Evolutionary conservation across 371 early-diverging fungal genomes (phyloP), one percentile per base, ranked within the genome.

Genomic region (Modicella reniformis): DNA sequence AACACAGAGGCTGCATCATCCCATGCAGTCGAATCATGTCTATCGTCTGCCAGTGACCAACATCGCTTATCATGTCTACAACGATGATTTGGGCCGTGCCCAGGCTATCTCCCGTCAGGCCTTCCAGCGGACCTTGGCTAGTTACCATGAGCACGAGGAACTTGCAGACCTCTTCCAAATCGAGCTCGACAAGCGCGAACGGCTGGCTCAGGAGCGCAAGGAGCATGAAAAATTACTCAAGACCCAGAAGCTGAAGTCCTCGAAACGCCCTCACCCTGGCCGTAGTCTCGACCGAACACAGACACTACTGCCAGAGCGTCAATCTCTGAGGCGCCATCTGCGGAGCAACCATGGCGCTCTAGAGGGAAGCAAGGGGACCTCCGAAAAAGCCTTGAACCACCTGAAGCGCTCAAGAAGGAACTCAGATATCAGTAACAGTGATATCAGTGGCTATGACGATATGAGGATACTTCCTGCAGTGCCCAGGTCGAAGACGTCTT

Each of bases 11-110:
- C 37, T 8, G 37, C 37, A 37, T 6, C 37, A 37, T 13, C 37
- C 37, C 54, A 54, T 75, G 76, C 67, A 71, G 64, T 64, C 76
- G 17, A 59, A 55, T 53, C 65, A 30, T 30, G 47, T 49, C 13
- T 75, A 75, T 50, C 67, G 47, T 30, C 67, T 71, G 57, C 76
- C 76, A 19, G 50, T 75, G 59, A 71, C 64, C 60, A 75, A 75
- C 37, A 71, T 75, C 25, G 68, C 76, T 10, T 75, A 75, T 51
- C 76, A 75, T 50, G 67, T 75, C 64, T 75, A 70, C 61, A 70
- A 28, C 32, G 76, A 75, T 3, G 76, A 75, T n/a, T 48, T 50
- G 15, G 41, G 50, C 23, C 67, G 62, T 0, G 29, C 50, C 53
- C 62, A 75, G 52, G 59, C 59, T 19, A 44, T 75, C 37, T 75